Percentiles rank a stretch among this genome's conserved stretches.
Evolutionary conservation across 106 monocot species (phyloP).

Genomic region (Dactylorhiza incarnata): DNA sequence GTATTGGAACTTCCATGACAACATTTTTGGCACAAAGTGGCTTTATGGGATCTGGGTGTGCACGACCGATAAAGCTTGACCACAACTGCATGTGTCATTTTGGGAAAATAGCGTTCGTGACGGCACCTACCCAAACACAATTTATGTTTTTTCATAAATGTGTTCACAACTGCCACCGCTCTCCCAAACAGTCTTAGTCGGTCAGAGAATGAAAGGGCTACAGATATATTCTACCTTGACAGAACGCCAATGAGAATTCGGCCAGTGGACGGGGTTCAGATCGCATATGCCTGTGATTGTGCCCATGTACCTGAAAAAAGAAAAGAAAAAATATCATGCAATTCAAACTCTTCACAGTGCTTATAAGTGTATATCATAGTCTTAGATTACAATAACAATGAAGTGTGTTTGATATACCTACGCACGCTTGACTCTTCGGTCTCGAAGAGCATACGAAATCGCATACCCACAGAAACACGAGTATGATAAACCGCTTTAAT

Average conservation of each 20-base stretch:
- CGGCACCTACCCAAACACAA: too few relatives aligned
- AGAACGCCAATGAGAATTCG: constrained; percentile 96
- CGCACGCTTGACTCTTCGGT: constrained; percentile 90
- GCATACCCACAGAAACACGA: constrained; percentile 85
- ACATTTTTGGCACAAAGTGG: too few relatives aligned
- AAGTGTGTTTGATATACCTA: constrained; percentile 20
- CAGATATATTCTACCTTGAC: constrained; percentile 52
- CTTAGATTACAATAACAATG: neutral
- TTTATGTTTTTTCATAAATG: too few relatives aligned
- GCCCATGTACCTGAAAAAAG: constrained; percentile 75
- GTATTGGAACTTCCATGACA: too few relatives aligned
- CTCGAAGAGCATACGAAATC: constrained; percentile 93
- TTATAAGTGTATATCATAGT: neutral
- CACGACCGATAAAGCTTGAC: too few relatives aligned
- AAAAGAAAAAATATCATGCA: neutral
- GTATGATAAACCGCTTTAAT: constrained; percentile 73
- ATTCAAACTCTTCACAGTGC: neutral
- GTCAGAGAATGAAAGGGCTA: neutral
- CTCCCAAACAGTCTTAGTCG: too few relatives aligned
- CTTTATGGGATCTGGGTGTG: too few relatives aligned
- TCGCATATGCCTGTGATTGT: constrained; percentile 88
- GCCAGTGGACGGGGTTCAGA: constrained; percentile 71
- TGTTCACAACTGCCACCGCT: too few relatives aligned
- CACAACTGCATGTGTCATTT: too few relatives aligned
- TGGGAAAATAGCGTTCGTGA: too few relatives aligned